Base-by-base conservation (phyloP, 2,329 filamentous ascomycete genomes). In the Colletotrichum karsti region DNA sequence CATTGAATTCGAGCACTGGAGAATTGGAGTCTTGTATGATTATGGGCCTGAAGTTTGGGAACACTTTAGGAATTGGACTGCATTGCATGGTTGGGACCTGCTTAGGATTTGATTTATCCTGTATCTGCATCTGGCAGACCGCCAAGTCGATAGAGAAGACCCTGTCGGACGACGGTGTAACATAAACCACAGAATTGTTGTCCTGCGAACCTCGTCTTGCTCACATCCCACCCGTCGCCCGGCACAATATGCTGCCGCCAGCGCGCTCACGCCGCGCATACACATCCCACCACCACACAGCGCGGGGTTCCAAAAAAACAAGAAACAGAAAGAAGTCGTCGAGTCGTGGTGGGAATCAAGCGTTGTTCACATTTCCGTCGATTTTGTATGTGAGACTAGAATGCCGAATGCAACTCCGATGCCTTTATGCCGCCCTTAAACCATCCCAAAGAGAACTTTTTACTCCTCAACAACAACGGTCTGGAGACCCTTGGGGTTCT, bases 401-500 rank as follows among this genome's bases (percentile, higher is more conserved):
- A 82, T 76, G 79, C 80, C 80, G 77, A 76, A 78, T 79, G 79
- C 81, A 83, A 82, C 80, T 82, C 81, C 80, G 72, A 82, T 82
- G 79, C 81, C 80, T 60, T 70, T 63, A 80, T 81, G 78, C 79
- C 77, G 77, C 78, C 79, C 74, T 75, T 63, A 80, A 81, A 79
- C 78, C 78, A 78, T 79, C 79, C 78, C 79, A 76, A 77, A 77
- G 72, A 77, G 74, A 77, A 73, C 61, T 69, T 76, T 80, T 87
- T 90, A 88, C 81, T 91, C 89, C 85, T 91, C 90, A 73, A 99
- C 95, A 78, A 97, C 89, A 78, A 92, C 90, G 76, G 96, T 99
- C 82, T 93, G 90, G 77, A 99, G 92, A 84, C 96, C 95, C 93
- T 98, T 98, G 85, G 94, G 91, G 87, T 97, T 93, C 93, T 98